Evolutionary conservation across 805 yeast genomes (phyloP).

Genomic region (Suhomyces vadensis): DNA sequence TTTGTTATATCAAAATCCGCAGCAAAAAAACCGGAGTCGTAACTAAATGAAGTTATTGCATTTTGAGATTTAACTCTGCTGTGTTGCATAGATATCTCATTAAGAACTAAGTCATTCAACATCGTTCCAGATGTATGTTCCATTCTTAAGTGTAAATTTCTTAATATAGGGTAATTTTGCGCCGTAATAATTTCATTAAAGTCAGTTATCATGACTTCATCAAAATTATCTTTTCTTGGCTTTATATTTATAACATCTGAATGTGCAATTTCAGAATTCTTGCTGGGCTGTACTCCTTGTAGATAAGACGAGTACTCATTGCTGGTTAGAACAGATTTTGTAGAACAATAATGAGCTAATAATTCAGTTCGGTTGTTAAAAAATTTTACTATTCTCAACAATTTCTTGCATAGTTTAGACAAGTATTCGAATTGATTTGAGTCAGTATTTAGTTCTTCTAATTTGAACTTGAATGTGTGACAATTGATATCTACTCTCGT

Average conservation of each 20-base stretch:
- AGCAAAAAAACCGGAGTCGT: constrained; percentile 24
- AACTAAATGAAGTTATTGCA: constrained; percentile 16
- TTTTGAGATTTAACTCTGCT: constrained; percentile 9
- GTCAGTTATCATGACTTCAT: constrained; percentile 19
- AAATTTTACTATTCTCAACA: constrained; percentile 33
- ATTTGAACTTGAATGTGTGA: constrained; percentile 16
- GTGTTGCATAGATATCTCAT: constrained; percentile 14
- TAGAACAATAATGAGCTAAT: constrained; percentile 26
- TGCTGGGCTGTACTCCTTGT: constrained; percentile 10
- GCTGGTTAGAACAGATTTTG: constrained; percentile 22
- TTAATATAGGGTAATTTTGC: constrained; percentile 22
- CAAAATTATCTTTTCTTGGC: constrained; percentile 17
- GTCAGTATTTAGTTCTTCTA: constrained; percentile 12
- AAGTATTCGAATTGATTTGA: constrained; percentile 24
- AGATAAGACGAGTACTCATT: constrained; percentile 12
- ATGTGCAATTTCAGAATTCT: constrained; percentile 8
- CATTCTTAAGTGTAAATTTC: constrained; percentile 9
- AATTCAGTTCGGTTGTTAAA: constrained; percentile 32
- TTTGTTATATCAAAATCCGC: constrained; percentile 29
- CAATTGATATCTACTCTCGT: constrained; percentile 33
- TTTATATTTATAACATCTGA: constrained; percentile 18
- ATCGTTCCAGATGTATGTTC: constrained; percentile 2
- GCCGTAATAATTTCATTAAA: constrained; percentile 13
- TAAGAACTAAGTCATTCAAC: constrained; percentile 3
- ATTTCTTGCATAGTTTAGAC: constrained; percentile 22